These are phyloP conservation scores for Cornus kousa DNA, from an alignment of 148 eudicot species.

Conservation along the genomic window DNA sequence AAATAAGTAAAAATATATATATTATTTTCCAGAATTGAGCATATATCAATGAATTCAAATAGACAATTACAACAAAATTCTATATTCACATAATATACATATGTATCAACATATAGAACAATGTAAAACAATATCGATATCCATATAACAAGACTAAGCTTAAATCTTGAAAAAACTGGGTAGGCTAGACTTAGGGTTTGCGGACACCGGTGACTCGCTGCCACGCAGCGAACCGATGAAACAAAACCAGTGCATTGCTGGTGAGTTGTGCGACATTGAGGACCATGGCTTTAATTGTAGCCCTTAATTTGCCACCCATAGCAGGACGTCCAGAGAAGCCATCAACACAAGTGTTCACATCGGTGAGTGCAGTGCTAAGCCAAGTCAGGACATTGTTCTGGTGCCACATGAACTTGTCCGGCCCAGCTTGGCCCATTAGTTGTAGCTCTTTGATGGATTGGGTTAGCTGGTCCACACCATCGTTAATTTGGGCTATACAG, in stretches of 20 bases:
- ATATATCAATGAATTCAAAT: no score
- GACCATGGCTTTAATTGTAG: slow-evolving; percentile 43
- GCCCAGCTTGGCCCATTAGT: slow-evolving; percentile 23
- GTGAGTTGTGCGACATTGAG: slow-evolving; percentile 44
- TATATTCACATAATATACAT: no score
- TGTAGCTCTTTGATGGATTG: slow-evolving; percentile 41
- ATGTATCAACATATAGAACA: no score
- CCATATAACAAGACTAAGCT: background rate
- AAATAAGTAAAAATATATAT: no score
- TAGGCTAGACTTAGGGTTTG: background rate
- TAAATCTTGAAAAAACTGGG: background rate
- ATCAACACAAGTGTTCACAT: slow-evolving; percentile 46
- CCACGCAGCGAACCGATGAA: slow-evolving; percentile 46
- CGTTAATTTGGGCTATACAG: slow-evolving; percentile 48
- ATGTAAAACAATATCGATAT: background rate
- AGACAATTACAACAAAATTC: no score
- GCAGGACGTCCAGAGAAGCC: slow-evolving; percentile 29
- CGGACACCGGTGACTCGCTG: slow-evolving; percentile 20
- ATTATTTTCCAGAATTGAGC: no score
- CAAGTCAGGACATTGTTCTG: slow-evolving; percentile 56
- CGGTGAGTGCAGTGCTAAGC: slow-evolving; percentile 63
- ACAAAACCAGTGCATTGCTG: slow-evolving; percentile 64
- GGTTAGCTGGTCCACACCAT: slow-evolving; percentile 51
- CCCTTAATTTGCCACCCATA: slow-evolving; percentile 35
- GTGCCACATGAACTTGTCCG: slow-evolving; percentile 48